Evolutionary conservation across 768 basidiomycete genomes (phyloP).

Genomic region (Boletus coccyginus): DNA sequence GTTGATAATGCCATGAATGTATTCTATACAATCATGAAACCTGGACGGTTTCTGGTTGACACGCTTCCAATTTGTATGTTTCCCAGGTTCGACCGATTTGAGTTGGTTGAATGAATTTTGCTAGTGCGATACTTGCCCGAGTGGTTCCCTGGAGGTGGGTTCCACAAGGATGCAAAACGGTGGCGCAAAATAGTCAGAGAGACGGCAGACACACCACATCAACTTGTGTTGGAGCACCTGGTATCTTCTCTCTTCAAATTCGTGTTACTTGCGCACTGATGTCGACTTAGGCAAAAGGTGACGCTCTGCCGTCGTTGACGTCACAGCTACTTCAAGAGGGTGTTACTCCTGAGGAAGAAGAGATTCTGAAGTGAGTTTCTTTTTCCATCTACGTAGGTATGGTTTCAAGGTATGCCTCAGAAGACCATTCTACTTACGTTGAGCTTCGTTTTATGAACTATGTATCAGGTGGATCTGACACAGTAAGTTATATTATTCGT

Average conservation of each 20-base stretch:
- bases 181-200: conserved; percentile 6
- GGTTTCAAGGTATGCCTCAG: background rate
- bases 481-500: conserved; percentile 22
- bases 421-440: background rate
- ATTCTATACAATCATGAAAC: conserved; percentile 1
- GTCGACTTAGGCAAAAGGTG: conserved; percentile 2
- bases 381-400: conserved; percentile 18
- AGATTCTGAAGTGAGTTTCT: conserved; percentile 12
- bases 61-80: conserved; percentile 7
- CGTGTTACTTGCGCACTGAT: background rate
- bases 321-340: conserved; percentile 11
- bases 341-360: background rate
- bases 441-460: background rate
- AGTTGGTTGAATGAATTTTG: background rate
- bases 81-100: too few species aligned
- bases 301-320: conserved; percentile 11
- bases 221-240: conserved; percentile 12
- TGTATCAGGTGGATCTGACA: conserved; percentile 26
- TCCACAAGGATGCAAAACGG: conserved; percentile 7
- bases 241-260: background rate
- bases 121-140: conserved; percentile 17
- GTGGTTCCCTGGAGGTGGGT: conserved; percentile 23
- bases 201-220: background rate
- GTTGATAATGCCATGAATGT: conserved; percentile 23
- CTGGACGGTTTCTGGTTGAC: conserved; percentile 15